These are phyloP conservation scores for Lepraria neglecta DNA, from an alignment of 495 filamentous ascomycete genomes.

Conservation along the genomic window DNA sequence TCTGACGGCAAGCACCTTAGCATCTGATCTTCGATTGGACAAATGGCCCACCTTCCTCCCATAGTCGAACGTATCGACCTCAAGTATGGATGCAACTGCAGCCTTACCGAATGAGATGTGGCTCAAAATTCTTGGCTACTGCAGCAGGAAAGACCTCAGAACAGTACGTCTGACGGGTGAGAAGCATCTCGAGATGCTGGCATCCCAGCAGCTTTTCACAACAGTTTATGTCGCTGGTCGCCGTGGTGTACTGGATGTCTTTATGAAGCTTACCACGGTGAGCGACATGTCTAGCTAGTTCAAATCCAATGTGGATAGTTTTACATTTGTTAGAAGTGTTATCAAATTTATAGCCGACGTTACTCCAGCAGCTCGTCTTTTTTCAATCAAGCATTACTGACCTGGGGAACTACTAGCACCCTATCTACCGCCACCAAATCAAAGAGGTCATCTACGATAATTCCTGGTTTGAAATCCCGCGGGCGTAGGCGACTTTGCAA, in stretches of 20 bases:
- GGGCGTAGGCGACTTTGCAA: background rate
- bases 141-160: constrained; percentile 4
- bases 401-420: background rate
- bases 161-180: background rate
- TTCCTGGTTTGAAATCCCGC: background rate
- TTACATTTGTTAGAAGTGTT: too few species aligned
- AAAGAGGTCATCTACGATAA: constrained; percentile 5
- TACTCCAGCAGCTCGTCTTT: too few species aligned
- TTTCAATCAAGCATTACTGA: too few species aligned
- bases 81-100: background rate
- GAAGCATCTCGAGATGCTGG: background rate
- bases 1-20: too few species aligned
- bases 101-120: background rate
- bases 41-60: too few species aligned
- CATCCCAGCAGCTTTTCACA: background rate
- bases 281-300: too few species aligned
- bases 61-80: too few species aligned
- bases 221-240: constrained; percentile 7
- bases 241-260: background rate
- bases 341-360: too few species aligned
- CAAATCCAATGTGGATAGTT: too few species aligned
- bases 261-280: background rate
- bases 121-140: background rate
- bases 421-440: background rate
- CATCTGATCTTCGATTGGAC: too few species aligned